phyloP scores from a whole-genome alignment of 1,139 yeast species.

The Nadsonia commutata region DNA sequence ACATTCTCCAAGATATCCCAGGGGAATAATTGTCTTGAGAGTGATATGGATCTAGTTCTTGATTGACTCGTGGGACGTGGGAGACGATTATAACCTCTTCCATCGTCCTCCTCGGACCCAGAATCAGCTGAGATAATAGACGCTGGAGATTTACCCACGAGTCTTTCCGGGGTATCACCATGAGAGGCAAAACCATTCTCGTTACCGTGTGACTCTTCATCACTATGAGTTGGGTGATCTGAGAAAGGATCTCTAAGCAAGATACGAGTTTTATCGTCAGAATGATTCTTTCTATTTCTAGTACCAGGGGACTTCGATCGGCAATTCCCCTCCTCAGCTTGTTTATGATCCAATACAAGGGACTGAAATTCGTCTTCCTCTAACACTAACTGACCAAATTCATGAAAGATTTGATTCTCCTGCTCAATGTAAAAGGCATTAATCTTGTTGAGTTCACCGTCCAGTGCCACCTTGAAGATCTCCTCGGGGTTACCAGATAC shows the following conservation, averaged over 20 bases:
- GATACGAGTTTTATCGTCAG: neutral
- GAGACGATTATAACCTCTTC: neutral
- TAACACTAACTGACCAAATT: conserved; percentile 32
- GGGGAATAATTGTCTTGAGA: neutral
- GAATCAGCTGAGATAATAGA: neutral
- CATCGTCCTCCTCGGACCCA: neutral
- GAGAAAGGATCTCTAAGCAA: neutral
- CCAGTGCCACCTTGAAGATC: conserved; percentile 37
- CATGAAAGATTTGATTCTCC: conserved; percentile 33
- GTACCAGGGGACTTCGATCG: neutral
- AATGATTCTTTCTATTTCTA: neutral
- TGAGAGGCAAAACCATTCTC: neutral
- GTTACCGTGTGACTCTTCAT: neutral
- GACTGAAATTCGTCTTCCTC: conserved; percentile 17
- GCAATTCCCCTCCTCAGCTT: no score
- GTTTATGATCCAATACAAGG: neutral
- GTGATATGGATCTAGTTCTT: neutral
- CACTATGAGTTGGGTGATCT: neutral
- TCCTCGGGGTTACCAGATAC: conserved; percentile 30
- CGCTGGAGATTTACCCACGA: neutral
- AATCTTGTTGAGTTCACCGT: conserved; percentile 41
- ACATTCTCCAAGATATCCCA: neutral
- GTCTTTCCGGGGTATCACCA: no score
- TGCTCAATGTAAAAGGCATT: conserved; percentile 38
- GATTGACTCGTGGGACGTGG: neutral